Evolutionary conservation across 345 rosid species (phyloP).

Genomic region (Microcos paniculata): DNA sequence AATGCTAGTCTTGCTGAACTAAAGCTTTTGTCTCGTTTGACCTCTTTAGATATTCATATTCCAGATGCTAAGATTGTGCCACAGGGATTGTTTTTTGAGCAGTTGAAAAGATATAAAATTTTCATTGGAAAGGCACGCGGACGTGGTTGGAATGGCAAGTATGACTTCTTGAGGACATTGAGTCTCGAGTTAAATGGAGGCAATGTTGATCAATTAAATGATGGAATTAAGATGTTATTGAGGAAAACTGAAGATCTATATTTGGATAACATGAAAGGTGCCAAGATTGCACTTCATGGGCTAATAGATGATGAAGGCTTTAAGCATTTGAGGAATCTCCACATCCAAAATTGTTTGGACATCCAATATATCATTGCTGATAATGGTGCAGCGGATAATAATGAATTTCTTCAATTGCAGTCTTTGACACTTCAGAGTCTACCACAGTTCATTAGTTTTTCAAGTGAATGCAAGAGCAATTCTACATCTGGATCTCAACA

Average conservation of each 20-base stretch:
- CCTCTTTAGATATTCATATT: conserved; percentile 10
- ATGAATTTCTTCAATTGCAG: not conserved
- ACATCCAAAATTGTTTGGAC: not conserved
- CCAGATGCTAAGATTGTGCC: conserved; percentile 6
- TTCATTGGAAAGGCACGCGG: not conserved
- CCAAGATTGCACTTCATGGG: not conserved
- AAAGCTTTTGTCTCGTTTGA: conserved; percentile 15
- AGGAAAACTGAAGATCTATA: conserved; percentile 11
- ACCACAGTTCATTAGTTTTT: conserved; percentile 6
- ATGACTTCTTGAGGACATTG: not conserved
- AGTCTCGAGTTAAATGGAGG: not conserved
- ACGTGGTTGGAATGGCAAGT: not conserved
- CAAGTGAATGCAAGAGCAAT: too few species aligned
- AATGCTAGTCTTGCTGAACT: conserved; percentile 28
- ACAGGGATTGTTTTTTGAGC: not conserved
- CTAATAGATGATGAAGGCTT: not conserved
- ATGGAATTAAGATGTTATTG: not conserved
- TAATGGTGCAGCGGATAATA: not conserved
- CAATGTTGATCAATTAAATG: not conserved
- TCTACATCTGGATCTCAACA: not conserved
- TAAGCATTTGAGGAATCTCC: not conserved
- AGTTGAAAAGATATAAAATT: not conserved
- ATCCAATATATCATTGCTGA: not conserved
- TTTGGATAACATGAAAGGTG: not conserved
- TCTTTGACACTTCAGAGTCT: not conserved